Evolutionary conservation across 2,329 filamentous ascomycete species (phyloP).

Genomic region (Nigrospora oryzae): DNA sequence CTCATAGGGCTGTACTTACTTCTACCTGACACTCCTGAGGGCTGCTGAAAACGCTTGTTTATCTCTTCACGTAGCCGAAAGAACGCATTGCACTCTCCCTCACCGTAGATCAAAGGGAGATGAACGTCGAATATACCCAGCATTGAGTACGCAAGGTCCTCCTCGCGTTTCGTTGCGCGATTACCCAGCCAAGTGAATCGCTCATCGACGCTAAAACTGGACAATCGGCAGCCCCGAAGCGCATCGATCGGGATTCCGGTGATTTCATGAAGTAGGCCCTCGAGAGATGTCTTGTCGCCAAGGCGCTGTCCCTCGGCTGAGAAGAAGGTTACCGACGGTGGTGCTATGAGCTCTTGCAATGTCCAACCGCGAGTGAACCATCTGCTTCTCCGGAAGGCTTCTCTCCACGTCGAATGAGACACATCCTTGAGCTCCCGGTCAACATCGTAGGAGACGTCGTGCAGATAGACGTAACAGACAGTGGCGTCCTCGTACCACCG

Average conservation of each 20-base stretch:
- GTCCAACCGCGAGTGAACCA: background rate
- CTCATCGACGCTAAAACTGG: background rate
- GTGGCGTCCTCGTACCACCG: conserved; percentile 7
- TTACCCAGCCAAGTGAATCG: conserved; percentile 12
- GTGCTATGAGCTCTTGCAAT: background rate
- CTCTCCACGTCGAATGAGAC: background rate
- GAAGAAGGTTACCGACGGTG: background rate
- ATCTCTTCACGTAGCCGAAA: background rate
- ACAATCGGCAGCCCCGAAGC: background rate
- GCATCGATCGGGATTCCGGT: background rate
- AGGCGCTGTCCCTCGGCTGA: background rate
- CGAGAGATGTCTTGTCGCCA: background rate
- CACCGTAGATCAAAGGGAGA: conserved; percentile 20
- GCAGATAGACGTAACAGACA: conserved; percentile 11
- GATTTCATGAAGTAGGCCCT: background rate
- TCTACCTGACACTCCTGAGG: no score
- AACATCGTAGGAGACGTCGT: conserved; percentile 4
- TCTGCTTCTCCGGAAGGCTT: background rate
- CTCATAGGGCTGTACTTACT: no score
- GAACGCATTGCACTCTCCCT: conserved; percentile 7
- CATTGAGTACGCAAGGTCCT: conserved; percentile 17
- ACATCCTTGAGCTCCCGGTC: no score
- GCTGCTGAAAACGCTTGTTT: no score
- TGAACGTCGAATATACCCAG: conserved; percentile 17
- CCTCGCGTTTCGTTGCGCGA: conserved; percentile 10